These are phyloP conservation scores for Anthracocystis panici-leucophaei DNA, from an alignment of 1,284 basidiomycete genomes.

Conservation along the genomic window DNA sequence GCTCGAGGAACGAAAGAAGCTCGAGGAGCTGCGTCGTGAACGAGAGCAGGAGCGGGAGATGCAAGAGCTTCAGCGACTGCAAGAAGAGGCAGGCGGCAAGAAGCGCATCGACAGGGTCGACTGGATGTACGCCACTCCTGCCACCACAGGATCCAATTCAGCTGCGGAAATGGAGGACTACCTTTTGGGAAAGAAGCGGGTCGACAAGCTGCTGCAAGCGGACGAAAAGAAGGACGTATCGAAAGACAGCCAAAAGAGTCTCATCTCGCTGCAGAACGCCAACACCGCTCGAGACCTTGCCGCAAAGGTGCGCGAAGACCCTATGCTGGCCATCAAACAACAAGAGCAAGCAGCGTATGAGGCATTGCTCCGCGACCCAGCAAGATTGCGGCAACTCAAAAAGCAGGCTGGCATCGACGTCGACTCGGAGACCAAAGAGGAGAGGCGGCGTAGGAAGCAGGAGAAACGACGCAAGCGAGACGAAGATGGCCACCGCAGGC, in stretches of 20 bases:
- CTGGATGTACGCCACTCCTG: constrained; percentile 99
- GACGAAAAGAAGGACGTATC: constrained; percentile 80
- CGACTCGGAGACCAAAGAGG: constrained; percentile 69
- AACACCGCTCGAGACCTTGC: constrained; percentile 90
- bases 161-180: constrained; percentile 90
- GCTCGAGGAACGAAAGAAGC: constrained; percentile 96
- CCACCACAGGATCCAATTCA: constrained; percentile 81
- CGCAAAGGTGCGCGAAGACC: constrained; percentile 94
- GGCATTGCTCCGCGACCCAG: constrained; percentile 88
- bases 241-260: constrained; percentile 29
- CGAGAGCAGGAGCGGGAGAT: constrained; percentile 96
- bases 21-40: constrained; percentile 94
- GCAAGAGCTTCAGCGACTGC: constrained; percentile 90
- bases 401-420: constrained; percentile 78
- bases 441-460: constrained; percentile 73
- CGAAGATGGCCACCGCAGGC: constrained; percentile 12
- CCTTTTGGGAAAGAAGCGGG: constrained; percentile 95
- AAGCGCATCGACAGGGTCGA: constrained; percentile 93
- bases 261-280: constrained; percentile 72
- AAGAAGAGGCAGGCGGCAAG: constrained; percentile 85
- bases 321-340: constrained; percentile 93
- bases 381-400: constrained; percentile 75
- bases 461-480: constrained; percentile 71
- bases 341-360: constrained; percentile 95
- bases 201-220: constrained; percentile 88